Evolutionary conservation across 768 basidiomycete species (phyloP).

Genomic region (Cyathus striatus): DNA sequence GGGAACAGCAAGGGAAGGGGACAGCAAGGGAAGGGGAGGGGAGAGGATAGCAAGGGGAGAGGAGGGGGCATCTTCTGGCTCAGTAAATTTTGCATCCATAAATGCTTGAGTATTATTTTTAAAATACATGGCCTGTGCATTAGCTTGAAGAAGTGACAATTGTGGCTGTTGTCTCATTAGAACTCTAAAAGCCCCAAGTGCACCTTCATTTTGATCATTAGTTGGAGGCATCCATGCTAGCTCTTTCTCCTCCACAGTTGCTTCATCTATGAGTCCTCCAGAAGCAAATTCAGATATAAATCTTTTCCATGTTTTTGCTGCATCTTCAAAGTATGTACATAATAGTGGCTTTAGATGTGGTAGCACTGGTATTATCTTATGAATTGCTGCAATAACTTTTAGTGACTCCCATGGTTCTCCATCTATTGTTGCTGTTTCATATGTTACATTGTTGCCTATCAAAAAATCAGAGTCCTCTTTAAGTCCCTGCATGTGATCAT

Average conservation of each 20-base stretch:
- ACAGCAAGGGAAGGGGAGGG: too few relatives aligned
- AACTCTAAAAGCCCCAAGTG: constrained; percentile 16
- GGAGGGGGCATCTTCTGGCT: too few relatives aligned
- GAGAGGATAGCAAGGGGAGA: too few relatives aligned
- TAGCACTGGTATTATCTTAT: neutral
- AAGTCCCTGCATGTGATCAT: neutral
- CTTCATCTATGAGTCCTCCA: constrained; percentile 18
- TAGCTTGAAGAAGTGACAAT: constrained; percentile 13
- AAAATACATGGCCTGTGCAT: constrained; percentile 15
- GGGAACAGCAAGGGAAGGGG: too few relatives aligned
- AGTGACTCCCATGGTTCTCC: constrained; percentile 1
- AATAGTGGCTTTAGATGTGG: constrained; percentile 2
- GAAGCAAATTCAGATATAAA: constrained; percentile 22
- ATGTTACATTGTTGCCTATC: neutral
- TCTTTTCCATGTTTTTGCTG: constrained; percentile 12
- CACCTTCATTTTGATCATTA: constrained; percentile 26
- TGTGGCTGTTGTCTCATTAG: constrained; percentile 10
- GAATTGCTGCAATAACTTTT: neutral
- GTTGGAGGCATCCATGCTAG: constrained; percentile 22
- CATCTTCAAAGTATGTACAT: constrained; percentile 14
- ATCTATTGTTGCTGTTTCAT: neutral
- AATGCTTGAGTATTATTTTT: constrained; percentile 18
- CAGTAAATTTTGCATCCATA: too few relatives aligned
- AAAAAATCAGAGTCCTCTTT: constrained; percentile 1
- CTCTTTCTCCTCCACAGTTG: constrained; percentile 12